These are phyloP conservation scores for Diplocarpon rosae DNA, from an alignment of 2,329 filamentous ascomycete genomes.

Conservation along the genomic window DNA sequence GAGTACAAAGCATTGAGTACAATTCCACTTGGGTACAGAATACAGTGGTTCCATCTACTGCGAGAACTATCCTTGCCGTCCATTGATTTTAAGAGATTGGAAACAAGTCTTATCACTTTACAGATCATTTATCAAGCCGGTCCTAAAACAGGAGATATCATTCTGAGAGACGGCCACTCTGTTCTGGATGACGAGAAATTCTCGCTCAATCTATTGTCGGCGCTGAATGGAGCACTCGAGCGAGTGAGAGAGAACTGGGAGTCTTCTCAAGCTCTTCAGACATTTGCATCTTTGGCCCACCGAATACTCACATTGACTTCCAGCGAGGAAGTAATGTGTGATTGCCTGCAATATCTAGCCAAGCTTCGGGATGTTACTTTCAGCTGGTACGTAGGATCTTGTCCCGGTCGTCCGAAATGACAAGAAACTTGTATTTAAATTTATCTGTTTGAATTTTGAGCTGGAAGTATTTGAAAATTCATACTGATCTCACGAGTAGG, in stretches of 20 bases:
- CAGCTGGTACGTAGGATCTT: constrained; percentile 23
- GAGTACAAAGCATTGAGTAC: constrained; percentile 42
- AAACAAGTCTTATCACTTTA: constrained; percentile 36
- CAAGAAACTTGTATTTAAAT: too few relatives aligned
- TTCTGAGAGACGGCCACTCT: constrained; percentile 28
- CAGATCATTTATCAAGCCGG: constrained; percentile 41
- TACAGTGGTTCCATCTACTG: constrained; percentile 47
- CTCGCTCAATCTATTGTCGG: constrained; percentile 24
- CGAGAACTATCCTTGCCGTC: constrained; percentile 35
- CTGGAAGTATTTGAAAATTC: too few relatives aligned
- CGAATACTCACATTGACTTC: constrained; percentile 33
- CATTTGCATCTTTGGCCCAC: constrained; percentile 31
- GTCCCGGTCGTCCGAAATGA: too few relatives aligned
- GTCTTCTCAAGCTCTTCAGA: constrained; percentile 32
- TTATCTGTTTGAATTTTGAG: too few relatives aligned
- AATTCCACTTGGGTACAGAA: constrained; percentile 34
- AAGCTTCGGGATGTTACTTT: constrained; percentile 28
- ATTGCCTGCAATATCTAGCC: constrained; percentile 27
- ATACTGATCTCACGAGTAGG: constrained; percentile 12
- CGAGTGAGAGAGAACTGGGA: constrained; percentile 40
- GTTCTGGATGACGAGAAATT: constrained; percentile 28
- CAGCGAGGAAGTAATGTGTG: constrained; percentile 10
- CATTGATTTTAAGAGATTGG: constrained; percentile 39
- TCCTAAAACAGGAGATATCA: constrained; percentile 13
- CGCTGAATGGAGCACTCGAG: constrained; percentile 25